Percentiles rank a stretch among this genome's conserved stretches.
Evolutionary conservation across 2,329 filamentous ascomycete species (phyloP).

Genomic region (Alternaria gaisen): DNA sequence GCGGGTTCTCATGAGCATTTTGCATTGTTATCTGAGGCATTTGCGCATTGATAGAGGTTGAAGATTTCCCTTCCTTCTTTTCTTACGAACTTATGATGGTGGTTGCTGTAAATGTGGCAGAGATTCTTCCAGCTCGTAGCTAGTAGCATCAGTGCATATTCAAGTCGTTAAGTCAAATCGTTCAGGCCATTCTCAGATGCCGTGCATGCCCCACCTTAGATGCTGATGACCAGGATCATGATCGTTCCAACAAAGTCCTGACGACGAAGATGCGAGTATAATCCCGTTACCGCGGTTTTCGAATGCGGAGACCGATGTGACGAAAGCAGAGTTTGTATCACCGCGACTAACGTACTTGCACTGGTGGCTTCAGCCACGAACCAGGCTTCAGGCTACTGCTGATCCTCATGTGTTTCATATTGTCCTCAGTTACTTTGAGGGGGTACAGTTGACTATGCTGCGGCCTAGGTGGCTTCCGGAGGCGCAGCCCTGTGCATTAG

Average conservation of each 20-base stretch:
- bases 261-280: not conserved
- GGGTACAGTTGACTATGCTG: not conserved
- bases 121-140: not conserved
- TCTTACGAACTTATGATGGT: slow-evolving; percentile 14
- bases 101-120: slow-evolving; percentile 1
- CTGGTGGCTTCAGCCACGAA: not conserved
- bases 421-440: not conserved
- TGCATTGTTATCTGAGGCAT: not conserved
- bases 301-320: not conserved
- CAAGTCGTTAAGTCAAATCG: not conserved
- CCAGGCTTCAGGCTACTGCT: not conserved
- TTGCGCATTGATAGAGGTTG: slow-evolving; percentile 6
- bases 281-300: not conserved
- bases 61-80: slow-evolving; percentile 10
- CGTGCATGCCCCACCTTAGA: not conserved
- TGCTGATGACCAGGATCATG: not conserved
- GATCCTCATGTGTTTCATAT: not conserved
- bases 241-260: not conserved
- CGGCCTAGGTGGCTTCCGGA: not conserved
- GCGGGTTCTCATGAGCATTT: not conserved
- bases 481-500: not conserved
- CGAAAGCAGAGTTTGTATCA: not conserved
- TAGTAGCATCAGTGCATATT: slow-evolving; percentile 9
- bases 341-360: not conserved
- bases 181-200: not conserved